phyloP scores from a whole-genome alignment of 495 filamentous ascomycete genomes.

The Aspergillus haitiensis region DNA sequence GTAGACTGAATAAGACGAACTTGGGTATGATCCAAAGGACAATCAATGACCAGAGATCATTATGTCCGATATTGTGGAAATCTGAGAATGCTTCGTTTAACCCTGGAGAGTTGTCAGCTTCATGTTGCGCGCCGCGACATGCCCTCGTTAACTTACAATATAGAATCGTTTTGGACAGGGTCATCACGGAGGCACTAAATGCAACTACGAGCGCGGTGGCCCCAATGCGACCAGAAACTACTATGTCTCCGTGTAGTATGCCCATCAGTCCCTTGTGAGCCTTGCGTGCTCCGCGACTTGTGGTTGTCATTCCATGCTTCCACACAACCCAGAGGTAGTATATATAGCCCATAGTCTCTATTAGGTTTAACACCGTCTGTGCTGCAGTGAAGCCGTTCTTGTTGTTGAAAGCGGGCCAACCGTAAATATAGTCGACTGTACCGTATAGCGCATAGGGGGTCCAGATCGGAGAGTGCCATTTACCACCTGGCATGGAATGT shows the following conservation, averaged over 20 bases:
- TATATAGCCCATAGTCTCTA: constrained; percentile 71
- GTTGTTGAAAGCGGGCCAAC: constrained; percentile 70
- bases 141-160: constrained; percentile 63
- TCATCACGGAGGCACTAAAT: constrained; percentile 73
- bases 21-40: constrained; percentile 78
- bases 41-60: constrained; percentile 55
- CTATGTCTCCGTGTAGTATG: constrained; percentile 50
- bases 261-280: constrained; percentile 37
- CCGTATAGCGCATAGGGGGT: constrained; percentile 81
- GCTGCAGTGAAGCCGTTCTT: constrained; percentile 78
- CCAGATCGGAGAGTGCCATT: constrained; percentile 73
- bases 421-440: constrained; percentile 79
- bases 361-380: constrained; percentile 68
- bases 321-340: constrained; percentile 67
- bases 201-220: constrained; percentile 65
- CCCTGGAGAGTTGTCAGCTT: constrained; percentile 47
- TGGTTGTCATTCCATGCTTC: constrained; percentile 39
- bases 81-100: constrained; percentile 75
- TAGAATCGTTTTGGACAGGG: constrained; percentile 80
- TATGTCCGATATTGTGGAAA: constrained; percentile 80
- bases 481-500: constrained; percentile 77
- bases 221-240: constrained; percentile 58
- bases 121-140: neutral
- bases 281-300: constrained; percentile 37
- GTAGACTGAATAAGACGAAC: constrained; percentile 50